Conservation (phyloP, 257 asterid species). For the Plantago elongata region DNA sequence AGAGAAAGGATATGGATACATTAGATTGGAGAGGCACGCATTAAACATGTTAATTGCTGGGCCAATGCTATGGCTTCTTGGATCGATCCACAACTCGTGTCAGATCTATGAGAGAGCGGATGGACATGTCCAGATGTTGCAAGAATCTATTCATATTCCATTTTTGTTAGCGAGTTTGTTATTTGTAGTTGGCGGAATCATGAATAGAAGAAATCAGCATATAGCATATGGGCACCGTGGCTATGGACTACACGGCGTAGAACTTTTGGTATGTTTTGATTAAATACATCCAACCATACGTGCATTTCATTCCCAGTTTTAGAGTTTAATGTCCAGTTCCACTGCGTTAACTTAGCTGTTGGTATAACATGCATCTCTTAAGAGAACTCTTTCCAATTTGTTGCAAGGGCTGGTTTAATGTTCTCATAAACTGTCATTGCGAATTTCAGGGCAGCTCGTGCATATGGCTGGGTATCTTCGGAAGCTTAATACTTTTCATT, state of each 20-base stretch:
- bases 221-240: conserved; percentile 13
- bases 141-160: conserved; percentile 64
- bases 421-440: background rate
- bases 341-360: background rate
- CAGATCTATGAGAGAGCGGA: conserved; percentile 87
- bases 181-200: conserved; percentile 55
- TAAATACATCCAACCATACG: background rate
- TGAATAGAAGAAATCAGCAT: conserved; percentile 43
- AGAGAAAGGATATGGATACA: conserved; percentile 39
- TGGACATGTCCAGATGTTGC: conserved; percentile 75
- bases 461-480: conserved; percentile 64
- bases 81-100: conserved; percentile 78
- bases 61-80: conserved; percentile 67
- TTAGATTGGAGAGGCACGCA: conserved; percentile 44
- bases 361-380: too few species aligned
- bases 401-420: background rate
- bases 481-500: conserved; percentile 52
- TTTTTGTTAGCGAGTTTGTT: conserved; percentile 67
- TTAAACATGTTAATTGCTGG: conserved; percentile 72
- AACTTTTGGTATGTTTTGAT: conserved; percentile 34
- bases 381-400: background rate
- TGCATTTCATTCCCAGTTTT: background rate
- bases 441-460: conserved; percentile 51
- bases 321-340: background rate
- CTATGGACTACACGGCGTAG: conserved; percentile 42